These are phyloP conservation scores for Thelonectria olida DNA, from an alignment of 2,329 filamentous ascomycete species.

Conservation along the genomic window DNA sequence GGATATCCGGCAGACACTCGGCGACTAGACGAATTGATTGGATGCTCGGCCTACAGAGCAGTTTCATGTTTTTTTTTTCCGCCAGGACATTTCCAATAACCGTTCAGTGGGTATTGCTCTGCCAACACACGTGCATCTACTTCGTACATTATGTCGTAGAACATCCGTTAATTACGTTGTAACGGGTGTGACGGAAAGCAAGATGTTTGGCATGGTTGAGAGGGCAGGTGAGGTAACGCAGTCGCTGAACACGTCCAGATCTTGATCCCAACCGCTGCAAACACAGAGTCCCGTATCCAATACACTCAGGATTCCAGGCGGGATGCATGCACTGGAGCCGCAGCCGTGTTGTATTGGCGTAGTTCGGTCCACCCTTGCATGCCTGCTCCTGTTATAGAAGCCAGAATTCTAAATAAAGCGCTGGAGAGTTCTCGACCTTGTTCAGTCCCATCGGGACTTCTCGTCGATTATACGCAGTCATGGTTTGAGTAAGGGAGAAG, in stretches of 20 bases:
- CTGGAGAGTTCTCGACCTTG: no score
- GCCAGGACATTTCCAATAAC: not conserved
- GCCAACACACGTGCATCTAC: conserved; percentile 8
- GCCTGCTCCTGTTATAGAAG: no score
- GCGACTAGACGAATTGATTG: conserved; percentile 2
- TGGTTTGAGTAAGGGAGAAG: not conserved
- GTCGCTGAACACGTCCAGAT: no score
- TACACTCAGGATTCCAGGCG: no score
- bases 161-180: not conserved
- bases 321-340: no score
- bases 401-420: no score
- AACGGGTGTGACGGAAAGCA: not conserved
- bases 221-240: not conserved
- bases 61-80: conserved; percentile 5
- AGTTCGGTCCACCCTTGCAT: no score
- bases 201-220: not conserved
- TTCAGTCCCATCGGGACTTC: no score
- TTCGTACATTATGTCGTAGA: not conserved
- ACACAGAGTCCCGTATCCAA: no score
- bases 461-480: not conserved
- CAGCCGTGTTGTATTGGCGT: no score
- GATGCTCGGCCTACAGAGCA: not conserved
- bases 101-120: not conserved
- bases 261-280: no score
- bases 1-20: not conserved